Base-by-base conservation (phyloP, 1,139 yeast genomes). In the Debaryomyces coudertii region DNA sequence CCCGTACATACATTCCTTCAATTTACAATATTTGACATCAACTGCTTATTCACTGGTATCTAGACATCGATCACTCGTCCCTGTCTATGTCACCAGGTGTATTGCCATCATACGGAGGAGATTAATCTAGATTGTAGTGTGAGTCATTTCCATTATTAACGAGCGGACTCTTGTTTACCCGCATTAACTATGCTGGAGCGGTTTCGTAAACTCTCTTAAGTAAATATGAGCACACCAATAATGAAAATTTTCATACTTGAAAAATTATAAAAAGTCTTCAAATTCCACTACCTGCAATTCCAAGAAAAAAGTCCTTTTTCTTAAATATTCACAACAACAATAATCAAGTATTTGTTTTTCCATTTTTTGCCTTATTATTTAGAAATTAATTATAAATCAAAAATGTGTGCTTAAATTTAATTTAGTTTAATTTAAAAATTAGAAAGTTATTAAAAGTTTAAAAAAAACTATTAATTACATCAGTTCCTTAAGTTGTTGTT, bases 321-420 rank as follows among this genome's bases (percentile, higher is more conserved):
- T 37, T 37, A 24, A 36, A 12, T 36, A 30, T 44, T 44, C 37
- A 46, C 46, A 40, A 46, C 49, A 46, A 51, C 57, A 53, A 54
- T 60, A 49, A 52, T 36, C 44, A 36, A 35, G 11, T 40, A 37
- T 44, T 40, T 20, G 47, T 43, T 46, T 49, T 43, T 51, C 49
- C 47, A 28, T 38, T 48, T 52, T 54, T 51, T 52, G 53, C 54
- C 49, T 40, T 43, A 43, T 42, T 43, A 43, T 45, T 43, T 38
- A 33, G 29, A 23, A 46, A 23, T 51, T 45, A 42, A 36, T 45
- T 42, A 37, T 33, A 43, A 44, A 45, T 46, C 46, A 52, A 63
- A 59, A 55, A 68, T 68, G 73, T 66, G 68, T 65, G 70, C 69
- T 58, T 68, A 68, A 68, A 66, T 62, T 56, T 42, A 49, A 52